phyloP scores from a whole-genome alignment of 225 moss, liverwort and hornwort species.

The Bryum argenteum region DNA sequence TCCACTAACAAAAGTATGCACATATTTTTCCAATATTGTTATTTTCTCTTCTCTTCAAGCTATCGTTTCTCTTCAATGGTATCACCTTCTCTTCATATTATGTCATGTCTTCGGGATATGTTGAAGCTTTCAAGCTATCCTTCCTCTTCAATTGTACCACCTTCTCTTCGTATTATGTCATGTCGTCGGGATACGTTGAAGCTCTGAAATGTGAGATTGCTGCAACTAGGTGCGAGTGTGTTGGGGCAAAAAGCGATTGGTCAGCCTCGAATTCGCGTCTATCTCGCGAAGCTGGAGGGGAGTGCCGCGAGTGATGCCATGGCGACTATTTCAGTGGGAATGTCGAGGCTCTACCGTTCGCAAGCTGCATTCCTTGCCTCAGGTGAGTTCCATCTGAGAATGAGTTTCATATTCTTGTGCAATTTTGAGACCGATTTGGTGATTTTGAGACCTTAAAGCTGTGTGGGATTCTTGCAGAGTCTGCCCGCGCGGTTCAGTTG shows the following conservation, averaged over 20 bases:
- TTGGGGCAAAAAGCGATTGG: conserved; percentile 65
- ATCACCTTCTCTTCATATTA: too few relatives aligned
- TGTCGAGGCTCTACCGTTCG: conserved; percentile 57
- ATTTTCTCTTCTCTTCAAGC: too few relatives aligned
- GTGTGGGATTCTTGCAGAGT: conserved; percentile 48
- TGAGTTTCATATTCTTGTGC: too few relatives aligned
- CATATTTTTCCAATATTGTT: neutral
- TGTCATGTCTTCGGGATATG: neutral
- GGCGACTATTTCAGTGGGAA: conserved; percentile 62
- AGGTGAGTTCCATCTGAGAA: conserved; percentile 40
- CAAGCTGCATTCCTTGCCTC: conserved; percentile 56
- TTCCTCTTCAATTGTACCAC: too few relatives aligned
- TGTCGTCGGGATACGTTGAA: conserved; percentile 11
- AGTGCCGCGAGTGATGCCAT: conserved; percentile 65
- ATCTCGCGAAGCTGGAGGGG: conserved; percentile 58
- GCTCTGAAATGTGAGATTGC: neutral
- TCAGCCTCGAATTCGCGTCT: conserved; percentile 62
- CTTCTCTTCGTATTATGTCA: too few relatives aligned
- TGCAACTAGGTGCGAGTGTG: conserved; percentile 48
- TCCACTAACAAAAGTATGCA: conserved; percentile 45
- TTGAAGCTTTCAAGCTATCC: neutral
- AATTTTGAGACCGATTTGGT: too few relatives aligned
- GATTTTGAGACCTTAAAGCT: neutral
- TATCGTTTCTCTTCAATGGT: too few relatives aligned
- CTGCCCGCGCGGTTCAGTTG: conserved; percentile 50